phyloP scores from a whole-genome alignment of 306 rosid genomes.

The Quercus rubra region DNA sequence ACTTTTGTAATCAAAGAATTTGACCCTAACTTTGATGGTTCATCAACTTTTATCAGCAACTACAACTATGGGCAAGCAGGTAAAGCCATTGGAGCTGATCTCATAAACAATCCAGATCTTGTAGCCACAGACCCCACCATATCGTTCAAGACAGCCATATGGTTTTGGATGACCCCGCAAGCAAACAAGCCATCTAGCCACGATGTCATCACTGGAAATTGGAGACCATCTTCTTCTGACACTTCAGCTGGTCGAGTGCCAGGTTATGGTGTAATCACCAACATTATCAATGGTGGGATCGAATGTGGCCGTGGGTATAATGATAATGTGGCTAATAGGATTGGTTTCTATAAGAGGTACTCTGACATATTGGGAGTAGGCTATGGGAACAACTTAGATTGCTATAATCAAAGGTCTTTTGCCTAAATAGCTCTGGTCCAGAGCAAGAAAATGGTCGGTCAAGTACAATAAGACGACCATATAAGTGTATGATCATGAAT shows the following conservation, averaged over 20 bases:
- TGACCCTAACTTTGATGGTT: background rate
- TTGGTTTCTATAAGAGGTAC: constrained; percentile 51
- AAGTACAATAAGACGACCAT: no score
- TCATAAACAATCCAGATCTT: no score
- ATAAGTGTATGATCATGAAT: no score
- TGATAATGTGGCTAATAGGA: constrained; percentile 28
- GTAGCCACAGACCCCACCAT: no score
- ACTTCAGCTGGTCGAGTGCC: constrained; percentile 34
- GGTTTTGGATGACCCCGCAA: no score
- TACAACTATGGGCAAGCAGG: constrained; percentile 62
- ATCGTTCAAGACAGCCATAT: no score
- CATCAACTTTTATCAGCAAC: constrained; percentile 19
- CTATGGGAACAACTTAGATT: constrained; percentile 33
- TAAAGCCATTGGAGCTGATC: constrained; percentile 35
- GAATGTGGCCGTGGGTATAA: constrained; percentile 41
- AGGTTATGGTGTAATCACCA: constrained; percentile 50
- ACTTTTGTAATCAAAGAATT: background rate
- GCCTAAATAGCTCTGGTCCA: background rate
- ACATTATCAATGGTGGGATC: constrained; percentile 45
- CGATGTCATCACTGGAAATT: constrained; percentile 42
- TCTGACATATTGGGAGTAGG: constrained; percentile 14
- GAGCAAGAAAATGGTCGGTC: no score
- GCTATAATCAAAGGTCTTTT: constrained; percentile 32
- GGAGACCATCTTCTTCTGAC: constrained; percentile 44
- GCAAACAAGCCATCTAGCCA: constrained; percentile 60